phyloP scores from a whole-genome alignment of 208 protist species.

The Jaenimonas drosophilae region DNA sequence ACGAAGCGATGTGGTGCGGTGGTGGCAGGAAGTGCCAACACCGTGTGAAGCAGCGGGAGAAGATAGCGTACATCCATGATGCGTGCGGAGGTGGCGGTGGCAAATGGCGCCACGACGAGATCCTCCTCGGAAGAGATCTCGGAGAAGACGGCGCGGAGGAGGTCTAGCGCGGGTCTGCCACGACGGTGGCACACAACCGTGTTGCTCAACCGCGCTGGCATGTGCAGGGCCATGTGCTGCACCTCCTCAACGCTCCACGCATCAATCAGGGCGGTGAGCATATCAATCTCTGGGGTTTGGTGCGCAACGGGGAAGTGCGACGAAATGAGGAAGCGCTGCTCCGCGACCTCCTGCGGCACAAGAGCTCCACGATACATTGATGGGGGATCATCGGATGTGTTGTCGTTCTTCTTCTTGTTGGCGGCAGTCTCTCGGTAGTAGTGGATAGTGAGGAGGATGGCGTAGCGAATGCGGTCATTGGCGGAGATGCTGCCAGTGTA shows the following conservation, averaged over 20 bases:
- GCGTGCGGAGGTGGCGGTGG: constrained; percentile 11
- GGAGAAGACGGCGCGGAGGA: constrained; percentile 61
- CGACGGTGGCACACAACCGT: constrained; percentile 15
- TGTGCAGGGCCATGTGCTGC: constrained; percentile 27
- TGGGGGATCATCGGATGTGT: background rate
- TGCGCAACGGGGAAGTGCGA: constrained; percentile 30
- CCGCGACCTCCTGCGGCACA: constrained; percentile 31
- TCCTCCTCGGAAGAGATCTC: constrained; percentile 45
- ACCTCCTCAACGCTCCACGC: constrained; percentile 69
- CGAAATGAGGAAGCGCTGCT: constrained; percentile 52
- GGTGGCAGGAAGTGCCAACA: constrained; percentile 34
- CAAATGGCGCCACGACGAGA: constrained; percentile 26
- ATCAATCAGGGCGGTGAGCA: constrained; percentile 69
- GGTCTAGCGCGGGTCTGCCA: constrained; percentile 12
- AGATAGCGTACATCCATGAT: constrained; percentile 76
- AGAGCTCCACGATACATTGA: constrained; percentile 21
- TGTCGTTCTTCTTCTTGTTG: background rate
- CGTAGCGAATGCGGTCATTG: constrained; percentile 67
- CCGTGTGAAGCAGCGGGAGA: constrained; percentile 68
- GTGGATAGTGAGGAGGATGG: constrained; percentile 49
- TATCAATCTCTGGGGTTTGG: constrained; percentile 65
- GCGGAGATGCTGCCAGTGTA: constrained; percentile 51
- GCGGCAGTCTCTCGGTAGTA: constrained; percentile 22
- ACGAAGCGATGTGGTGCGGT: constrained; percentile 21
- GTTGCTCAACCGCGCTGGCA: constrained; percentile 74